Evolutionary conservation across 2,329 filamentous ascomycete genomes (phyloP), one percentile per base, ranked within the genome.

Genomic region (Arthrinium phaeospermum): DNA sequence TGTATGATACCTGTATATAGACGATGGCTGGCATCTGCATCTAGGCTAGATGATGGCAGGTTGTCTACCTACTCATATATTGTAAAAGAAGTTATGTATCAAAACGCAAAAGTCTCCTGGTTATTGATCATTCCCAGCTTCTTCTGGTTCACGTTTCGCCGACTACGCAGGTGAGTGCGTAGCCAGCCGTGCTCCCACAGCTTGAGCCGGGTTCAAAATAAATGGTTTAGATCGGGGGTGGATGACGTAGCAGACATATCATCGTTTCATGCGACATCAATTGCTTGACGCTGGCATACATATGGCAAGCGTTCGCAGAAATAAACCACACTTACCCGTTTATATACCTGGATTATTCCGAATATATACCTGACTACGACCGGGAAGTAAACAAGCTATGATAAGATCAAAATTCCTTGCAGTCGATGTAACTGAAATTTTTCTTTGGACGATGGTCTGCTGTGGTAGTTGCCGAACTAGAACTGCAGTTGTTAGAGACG

Each of bases 1-100:
- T 64, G 57, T 71, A 71, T 47, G 47, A 73, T 73, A 71, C 46
- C 37, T 73, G 72, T 73, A 71, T 69, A 73, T 72, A 72, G 64
- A 34, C 69, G 37, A 41, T 34, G 57, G 53, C 30, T 57, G 67
- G 44, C 67, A 49, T 68, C 44, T 49, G 67, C 44, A 68, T 44
- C 44, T 34, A 24, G 67, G 44, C 47, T n/a, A 10, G 37, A 30
- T 49, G 67, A 49, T 49, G 27, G 44, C 22, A 34, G 14, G 24
- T 16, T 46, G 47, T 46, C 45, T 41, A 37, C 19, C 27, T 49
- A 69, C 30, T n/a, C 13, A 45, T 46, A 49, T 67, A 70, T 49
- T 67, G 49, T 67, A 57, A 70, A 49, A 70, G 37, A 30, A 41
- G 24, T 30, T 41, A 47, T 49, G 44, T 24, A 30, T 44, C 70